A percentile compares a stretch with the other conserved stretches of the same genome.
Conservation (phyloP, 225 moss, liverwort and hornwort genomes). For the Sphagnum tenellum region DNA sequence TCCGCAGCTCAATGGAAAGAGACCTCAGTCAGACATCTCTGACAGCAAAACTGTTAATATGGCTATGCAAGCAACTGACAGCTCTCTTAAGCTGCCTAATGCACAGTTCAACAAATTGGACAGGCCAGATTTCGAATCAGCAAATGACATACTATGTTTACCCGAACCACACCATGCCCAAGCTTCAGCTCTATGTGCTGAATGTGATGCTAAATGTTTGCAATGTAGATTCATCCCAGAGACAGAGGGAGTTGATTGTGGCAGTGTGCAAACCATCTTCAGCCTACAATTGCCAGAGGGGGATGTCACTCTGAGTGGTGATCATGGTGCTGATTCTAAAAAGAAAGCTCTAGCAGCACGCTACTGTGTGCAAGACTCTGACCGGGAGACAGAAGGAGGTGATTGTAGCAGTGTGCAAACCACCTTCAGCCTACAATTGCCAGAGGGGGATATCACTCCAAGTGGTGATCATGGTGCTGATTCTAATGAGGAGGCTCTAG, state of each 20-base stretch:
- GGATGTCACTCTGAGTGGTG: too few species aligned
- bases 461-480: too few species aligned
- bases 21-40: conserved; percentile 6
- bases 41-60: conserved; percentile 1
- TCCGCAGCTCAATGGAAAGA: conserved; percentile 27
- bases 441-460: background rate
- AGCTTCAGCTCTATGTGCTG: background rate
- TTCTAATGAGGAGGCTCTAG: too few species aligned
- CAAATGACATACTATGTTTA: too few species aligned
- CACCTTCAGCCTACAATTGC: background rate
- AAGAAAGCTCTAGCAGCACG: too few species aligned
- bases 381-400: background rate
- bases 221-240: background rate
- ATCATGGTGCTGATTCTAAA: too few species aligned
- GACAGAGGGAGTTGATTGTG: background rate
- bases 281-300: background rate
- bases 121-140: background rate
- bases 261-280: background rate
- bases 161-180: background rate
- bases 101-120: conserved; percentile 2
- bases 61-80: background rate
- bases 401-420: background rate
- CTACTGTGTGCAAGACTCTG: too few species aligned
- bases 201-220: background rate
- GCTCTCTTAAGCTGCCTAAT: conserved; percentile 3